phyloP scores from a whole-genome alignment of 1,284 basidiomycete species.

The Ganoderma lucidum region DNA sequence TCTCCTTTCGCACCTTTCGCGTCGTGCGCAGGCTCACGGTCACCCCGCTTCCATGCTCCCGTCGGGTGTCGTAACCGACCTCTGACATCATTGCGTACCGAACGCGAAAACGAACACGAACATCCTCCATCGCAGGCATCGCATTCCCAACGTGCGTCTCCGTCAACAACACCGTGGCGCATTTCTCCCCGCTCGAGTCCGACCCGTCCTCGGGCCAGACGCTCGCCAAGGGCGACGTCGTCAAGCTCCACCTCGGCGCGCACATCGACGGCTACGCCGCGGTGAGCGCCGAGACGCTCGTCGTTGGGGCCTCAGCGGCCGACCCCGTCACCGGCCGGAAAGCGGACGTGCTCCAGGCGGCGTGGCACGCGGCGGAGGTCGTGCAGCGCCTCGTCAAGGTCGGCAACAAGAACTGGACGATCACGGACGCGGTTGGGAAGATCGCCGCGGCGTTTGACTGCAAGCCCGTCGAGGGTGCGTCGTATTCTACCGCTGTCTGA shows the following conservation, averaged over 20 bases:
- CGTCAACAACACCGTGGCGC: constrained; percentile 88
- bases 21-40: neutral
- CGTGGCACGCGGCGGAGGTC: constrained; percentile 91
- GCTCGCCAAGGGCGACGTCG: constrained; percentile 90
- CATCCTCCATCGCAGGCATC: constrained; percentile 63
- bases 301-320: constrained; percentile 79
- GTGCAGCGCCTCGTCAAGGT: constrained; percentile 89
- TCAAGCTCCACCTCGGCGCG: constrained; percentile 95
- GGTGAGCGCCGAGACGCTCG: constrained; percentile 90
- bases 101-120: neutral
- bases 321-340: constrained; percentile 84
- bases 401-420: constrained; percentile 94
- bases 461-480: constrained; percentile 89
- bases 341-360: constrained; percentile 94
- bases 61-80: neutral
- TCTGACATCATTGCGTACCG: constrained; percentile 2
- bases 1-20: constrained; percentile 10
- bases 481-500: neutral
- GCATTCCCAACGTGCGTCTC: constrained; percentile 96
- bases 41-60: neutral
- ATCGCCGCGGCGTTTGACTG: constrained; percentile 80
- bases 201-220: constrained; percentile 71
- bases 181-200: constrained; percentile 85
- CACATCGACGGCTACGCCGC: constrained; percentile 96
- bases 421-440: constrained; percentile 88